A percentile compares a stretch with the other conserved stretches of the same genome.
Evolutionary conservation across 805 yeast species (phyloP).

Genomic region (Osmozyma mogii): DNA sequence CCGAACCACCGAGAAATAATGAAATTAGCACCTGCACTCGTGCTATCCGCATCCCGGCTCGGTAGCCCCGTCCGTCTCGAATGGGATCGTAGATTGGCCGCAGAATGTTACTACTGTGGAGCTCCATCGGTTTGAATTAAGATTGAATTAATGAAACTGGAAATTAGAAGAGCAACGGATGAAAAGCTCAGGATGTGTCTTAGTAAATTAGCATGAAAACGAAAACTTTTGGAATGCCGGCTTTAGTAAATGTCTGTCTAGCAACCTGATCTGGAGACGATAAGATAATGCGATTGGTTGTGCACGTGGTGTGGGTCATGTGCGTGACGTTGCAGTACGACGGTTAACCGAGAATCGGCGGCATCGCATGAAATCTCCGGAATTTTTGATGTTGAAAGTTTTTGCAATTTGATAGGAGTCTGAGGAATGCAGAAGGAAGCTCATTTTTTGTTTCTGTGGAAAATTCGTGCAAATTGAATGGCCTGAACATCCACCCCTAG

Average conservation of each 20-base stretch:
- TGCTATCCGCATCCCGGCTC: constrained; percentile 45
- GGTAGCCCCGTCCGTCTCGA: constrained; percentile 9
- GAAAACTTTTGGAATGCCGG: neutral
- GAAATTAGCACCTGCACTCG: constrained; percentile 75
- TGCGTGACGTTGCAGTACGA: no score
- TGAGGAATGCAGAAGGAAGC: no score
- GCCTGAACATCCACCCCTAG: no score
- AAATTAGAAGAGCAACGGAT: constrained; percentile 1
- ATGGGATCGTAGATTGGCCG: constrained; percentile 14
- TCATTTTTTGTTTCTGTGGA: no score
- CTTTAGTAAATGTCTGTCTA: neutral
- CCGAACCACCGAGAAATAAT: constrained; percentile 53
- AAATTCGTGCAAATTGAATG: no score
- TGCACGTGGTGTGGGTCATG: no score
- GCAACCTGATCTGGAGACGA: neutral
- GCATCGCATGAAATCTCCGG: no score
- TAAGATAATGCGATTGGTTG: no score
- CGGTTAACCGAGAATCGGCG: no score
- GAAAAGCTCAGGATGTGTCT: neutral
- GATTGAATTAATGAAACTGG: constrained; percentile 2
- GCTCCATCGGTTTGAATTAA: constrained; percentile 1
- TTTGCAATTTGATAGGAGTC: no score
- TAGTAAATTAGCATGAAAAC: neutral
- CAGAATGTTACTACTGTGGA: constrained; percentile 3
- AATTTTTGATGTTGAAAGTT: no score